These are phyloP conservation scores for Russula olivacea DNA, from an alignment of 768 basidiomycete species.

Conservation along the genomic window DNA sequence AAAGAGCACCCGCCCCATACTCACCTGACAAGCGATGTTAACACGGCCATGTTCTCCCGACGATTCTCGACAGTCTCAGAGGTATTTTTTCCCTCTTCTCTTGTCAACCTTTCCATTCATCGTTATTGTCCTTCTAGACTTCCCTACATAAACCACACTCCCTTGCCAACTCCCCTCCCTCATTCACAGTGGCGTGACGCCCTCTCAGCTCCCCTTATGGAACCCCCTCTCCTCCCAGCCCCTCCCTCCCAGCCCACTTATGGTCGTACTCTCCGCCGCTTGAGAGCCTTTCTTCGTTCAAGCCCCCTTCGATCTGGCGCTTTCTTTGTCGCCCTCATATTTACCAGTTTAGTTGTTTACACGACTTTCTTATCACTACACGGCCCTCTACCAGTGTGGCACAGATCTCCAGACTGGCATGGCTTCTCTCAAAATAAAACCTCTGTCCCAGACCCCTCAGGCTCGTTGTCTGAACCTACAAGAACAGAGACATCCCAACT, in stretches of 20 bases:
- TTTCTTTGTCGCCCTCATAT: constrained; percentile 6
- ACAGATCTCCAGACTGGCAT: background rate
- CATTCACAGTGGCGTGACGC: background rate
- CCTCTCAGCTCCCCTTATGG: background rate
- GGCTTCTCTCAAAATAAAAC: background rate
- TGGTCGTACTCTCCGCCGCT: constrained; percentile 4
- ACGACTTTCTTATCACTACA: background rate
- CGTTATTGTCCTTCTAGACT: too few species aligned
- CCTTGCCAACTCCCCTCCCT: background rate
- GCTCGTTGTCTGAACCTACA: too few species aligned
- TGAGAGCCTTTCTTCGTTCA: background rate
- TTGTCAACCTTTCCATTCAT: background rate
- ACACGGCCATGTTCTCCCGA: too few species aligned
- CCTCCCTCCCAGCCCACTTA: background rate
- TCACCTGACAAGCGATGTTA: too few species aligned
- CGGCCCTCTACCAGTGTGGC: background rate
- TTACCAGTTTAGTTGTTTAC: constrained; percentile 12
- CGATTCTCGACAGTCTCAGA: background rate
- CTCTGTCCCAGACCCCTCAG: background rate
- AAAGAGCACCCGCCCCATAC: too few species aligned
- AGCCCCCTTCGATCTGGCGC: background rate
- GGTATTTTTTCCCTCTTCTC: background rate
- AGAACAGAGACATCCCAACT: background rate
- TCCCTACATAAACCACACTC: background rate
- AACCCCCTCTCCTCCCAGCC: background rate